These are phyloP conservation scores for Arachnopeziza araneosa DNA, from an alignment of 2,329 filamentous ascomycete genomes.

Conservation along the genomic window DNA sequence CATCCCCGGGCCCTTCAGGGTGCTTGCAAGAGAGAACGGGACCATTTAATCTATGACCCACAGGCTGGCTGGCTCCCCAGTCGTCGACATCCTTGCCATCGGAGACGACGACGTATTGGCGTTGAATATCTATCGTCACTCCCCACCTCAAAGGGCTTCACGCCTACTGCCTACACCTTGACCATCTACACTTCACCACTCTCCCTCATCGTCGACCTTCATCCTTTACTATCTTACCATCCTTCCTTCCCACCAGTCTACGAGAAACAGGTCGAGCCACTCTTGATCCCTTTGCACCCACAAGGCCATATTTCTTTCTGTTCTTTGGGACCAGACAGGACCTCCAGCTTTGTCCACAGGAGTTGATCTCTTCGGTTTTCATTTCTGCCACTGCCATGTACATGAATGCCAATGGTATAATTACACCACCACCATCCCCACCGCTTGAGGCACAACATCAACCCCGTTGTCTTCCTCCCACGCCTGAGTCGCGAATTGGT, in stretches of 20 bases:
- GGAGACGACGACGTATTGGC: not conserved
- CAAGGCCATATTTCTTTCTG: slow-evolving; percentile 21
- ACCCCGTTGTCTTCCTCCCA: slow-evolving; percentile 20
- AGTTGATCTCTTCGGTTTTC: slow-evolving; percentile 15
- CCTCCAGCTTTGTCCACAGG: slow-evolving; percentile 12
- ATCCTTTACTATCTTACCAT: slow-evolving; percentile 1
- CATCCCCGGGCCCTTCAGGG: not conserved
- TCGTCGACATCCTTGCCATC: not conserved
- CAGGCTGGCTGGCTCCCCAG: not conserved
- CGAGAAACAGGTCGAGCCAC: not conserved
- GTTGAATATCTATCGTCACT: slow-evolving; percentile 2
- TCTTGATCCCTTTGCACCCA: not conserved
- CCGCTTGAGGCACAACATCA: slow-evolving; percentile 13
- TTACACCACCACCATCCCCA: slow-evolving; percentile 24
- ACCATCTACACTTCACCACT: slow-evolving; percentile 4
- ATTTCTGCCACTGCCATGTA: slow-evolving; percentile 24
- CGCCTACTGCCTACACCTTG: slow-evolving; percentile 6
- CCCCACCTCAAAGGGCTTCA: slow-evolving; percentile 9
- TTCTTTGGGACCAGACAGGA: slow-evolving; percentile 19
- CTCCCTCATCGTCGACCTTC: slow-evolving; percentile 14
- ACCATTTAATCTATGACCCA: not conserved
- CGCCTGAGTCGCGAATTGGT: slow-evolving; percentile 82
- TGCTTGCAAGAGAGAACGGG: not conserved
- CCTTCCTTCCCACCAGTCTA: slow-evolving; percentile 8
- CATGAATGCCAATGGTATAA: slow-evolving; percentile 17